Evolutionary conservation across 225 moss, liverwort and hornwort species (phyloP).

Genomic region (Thuidium tamariscinum): DNA sequence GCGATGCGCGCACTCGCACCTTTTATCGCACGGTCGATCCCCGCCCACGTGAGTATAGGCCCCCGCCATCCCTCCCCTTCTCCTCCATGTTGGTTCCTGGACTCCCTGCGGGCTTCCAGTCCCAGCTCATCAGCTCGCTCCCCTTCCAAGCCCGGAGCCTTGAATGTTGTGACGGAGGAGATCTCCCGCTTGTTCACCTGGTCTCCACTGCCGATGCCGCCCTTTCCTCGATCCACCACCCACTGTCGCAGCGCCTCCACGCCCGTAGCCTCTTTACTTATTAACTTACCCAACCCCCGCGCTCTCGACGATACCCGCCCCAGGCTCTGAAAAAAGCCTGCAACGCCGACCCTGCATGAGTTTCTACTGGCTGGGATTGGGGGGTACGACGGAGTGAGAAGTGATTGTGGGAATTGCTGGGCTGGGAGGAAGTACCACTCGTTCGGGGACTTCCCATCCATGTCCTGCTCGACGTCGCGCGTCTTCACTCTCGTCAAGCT

Average conservation of each 20-base stretch:
- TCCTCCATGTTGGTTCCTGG: background rate
- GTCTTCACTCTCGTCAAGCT: background rate
- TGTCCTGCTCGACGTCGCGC: slow-evolving; percentile 3
- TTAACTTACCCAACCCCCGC: background rate
- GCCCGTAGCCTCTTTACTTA: background rate
- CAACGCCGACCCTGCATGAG: background rate
- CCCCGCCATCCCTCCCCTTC: background rate
- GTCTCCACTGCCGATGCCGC: background rate
- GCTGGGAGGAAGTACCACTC: background rate
- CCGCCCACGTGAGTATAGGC: slow-evolving; percentile 31
- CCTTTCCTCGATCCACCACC: background rate
- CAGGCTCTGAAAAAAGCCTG: background rate
- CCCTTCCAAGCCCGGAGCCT: background rate
- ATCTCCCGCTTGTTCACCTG: background rate
- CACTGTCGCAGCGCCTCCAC: background rate
- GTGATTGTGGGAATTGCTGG: background rate
- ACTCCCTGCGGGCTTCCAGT: background rate
- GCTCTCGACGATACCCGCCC: background rate
- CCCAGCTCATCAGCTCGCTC: background rate
- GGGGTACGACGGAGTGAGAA: background rate
- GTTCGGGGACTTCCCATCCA: background rate
- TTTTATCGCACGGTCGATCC: slow-evolving; percentile 40
- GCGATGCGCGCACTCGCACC: slow-evolving; percentile 28
- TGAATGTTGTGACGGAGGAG: background rate
- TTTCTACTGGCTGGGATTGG: background rate